Percentiles rank a stretch among this genome's conserved stretches.
Conservation (phyloP, 164 flowering plant genomes). For the Nymphaea colorata region DNA sequence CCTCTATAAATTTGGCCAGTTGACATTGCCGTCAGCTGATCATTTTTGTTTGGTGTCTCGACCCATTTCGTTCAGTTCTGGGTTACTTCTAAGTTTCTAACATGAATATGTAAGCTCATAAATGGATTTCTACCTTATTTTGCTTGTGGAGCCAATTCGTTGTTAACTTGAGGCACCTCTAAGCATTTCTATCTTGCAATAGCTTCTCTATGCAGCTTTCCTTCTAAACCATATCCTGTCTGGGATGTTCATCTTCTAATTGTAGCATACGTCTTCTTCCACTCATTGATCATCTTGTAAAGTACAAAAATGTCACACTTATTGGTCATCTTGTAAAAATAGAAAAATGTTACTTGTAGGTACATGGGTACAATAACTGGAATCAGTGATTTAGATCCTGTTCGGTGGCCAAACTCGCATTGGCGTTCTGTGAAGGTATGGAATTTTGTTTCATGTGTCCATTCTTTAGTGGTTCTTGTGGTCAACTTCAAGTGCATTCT, state of each 20-base stretch:
- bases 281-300: too few species aligned
- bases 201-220: too few species aligned
- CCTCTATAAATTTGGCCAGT: background rate
- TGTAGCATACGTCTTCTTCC: background rate
- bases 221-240: too few species aligned
- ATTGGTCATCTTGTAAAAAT: too few species aligned
- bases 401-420: slow-evolving; percentile 79
- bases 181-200: too few species aligned
- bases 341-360: slow-evolving; percentile 17
- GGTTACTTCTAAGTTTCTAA: background rate
- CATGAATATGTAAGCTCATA: background rate
- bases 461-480: background rate
- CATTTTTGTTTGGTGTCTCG: background rate
- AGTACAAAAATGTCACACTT: too few species aligned
- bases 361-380: slow-evolving; percentile 94
- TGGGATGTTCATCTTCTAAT: background rate
- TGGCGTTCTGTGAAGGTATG: slow-evolving; percentile 95
- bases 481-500: background rate
- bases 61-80: background rate
- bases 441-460: too few species aligned
- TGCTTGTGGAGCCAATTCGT: too few species aligned
- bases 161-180: too few species aligned
- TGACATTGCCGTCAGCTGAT: background rate
- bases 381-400: slow-evolving; percentile 73
- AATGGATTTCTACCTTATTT: background rate